A percentile compares a stretch with the other conserved stretches of the same genome.
Conservation (phyloP, 2,329 filamentous ascomycete genomes). For the Sporothrix inflata region DNA sequence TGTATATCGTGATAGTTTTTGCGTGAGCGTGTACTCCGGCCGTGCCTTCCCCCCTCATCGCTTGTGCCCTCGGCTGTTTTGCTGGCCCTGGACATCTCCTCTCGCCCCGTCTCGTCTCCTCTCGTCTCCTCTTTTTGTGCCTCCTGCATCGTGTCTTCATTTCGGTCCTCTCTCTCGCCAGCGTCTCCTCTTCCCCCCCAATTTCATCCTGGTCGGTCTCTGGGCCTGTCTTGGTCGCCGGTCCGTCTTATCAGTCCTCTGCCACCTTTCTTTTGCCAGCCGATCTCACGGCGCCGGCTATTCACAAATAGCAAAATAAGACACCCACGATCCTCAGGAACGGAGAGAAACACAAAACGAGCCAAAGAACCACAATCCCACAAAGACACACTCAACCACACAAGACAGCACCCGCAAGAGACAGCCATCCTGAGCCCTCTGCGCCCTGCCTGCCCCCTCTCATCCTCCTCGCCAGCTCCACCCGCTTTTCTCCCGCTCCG, state of each 20-base stretch:
- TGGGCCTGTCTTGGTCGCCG: not conserved
- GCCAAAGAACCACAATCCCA: slow-evolving; percentile 7
- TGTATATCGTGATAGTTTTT: slow-evolving; percentile 2
- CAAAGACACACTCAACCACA: not conserved
- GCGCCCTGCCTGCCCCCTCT: not conserved
- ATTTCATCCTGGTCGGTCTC: not conserved
- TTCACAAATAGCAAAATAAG: slow-evolving; percentile 4
- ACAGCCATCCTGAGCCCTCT: not conserved
- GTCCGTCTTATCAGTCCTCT: slow-evolving; percentile 4
- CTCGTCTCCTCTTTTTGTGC: slow-evolving; percentile 12
- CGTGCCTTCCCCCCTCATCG: not conserved
- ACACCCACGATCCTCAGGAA: slow-evolving; percentile 10
- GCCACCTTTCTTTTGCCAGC: not conserved
- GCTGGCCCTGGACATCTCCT: not conserved
- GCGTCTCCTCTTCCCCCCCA: not conserved
- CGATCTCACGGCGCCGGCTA: slow-evolving; percentile 16
- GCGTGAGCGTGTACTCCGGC: slow-evolving; percentile 3
- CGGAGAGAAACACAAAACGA: slow-evolving; percentile 10
- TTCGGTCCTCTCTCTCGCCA: not conserved
- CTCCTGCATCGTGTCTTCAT: slow-evolving; percentile 27
- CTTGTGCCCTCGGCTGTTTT: slow-evolving; percentile 15
- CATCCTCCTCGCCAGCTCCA: not conserved
- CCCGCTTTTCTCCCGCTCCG: slow-evolving; percentile 26
- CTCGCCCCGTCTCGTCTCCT: slow-evolving; percentile 1
- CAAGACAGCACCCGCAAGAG: not conserved